A percentile compares a stretch with the other conserved stretches of the same genome.
Evolutionary conservation across 2,329 filamentous ascomycete species (phyloP).

Genomic region (Arthroderma sp.): DNA sequence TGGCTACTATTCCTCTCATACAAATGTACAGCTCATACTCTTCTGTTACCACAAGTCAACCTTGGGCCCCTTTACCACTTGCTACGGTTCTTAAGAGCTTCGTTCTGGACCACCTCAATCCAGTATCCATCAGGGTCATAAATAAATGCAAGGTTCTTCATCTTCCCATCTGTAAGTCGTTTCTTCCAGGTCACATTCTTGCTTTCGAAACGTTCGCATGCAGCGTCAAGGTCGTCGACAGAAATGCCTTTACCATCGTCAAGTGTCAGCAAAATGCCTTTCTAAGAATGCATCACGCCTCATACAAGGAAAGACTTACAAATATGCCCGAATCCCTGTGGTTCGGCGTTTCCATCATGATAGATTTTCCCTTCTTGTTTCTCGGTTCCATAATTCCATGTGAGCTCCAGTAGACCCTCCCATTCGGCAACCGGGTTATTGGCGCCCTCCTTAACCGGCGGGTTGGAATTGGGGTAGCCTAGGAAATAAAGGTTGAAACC

Average conservation of each 20-base stretch:
- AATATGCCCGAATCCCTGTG: constrained; percentile 89
- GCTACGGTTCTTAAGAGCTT: constrained; percentile 27
- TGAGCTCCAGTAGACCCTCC: constrained; percentile 81
- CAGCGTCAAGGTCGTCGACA: constrained; percentile 78
- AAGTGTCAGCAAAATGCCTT: neutral
- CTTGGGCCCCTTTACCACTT: constrained; percentile 21
- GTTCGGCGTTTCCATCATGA: constrained; percentile 81
- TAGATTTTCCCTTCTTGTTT: constrained; percentile 72
- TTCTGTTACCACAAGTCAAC: no score
- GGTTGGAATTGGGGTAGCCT: constrained; percentile 54
- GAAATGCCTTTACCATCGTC: constrained; percentile 44
- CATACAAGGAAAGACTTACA: constrained; percentile 40
- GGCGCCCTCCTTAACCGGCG: constrained; percentile 34
- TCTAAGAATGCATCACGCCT: neutral
- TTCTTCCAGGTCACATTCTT: constrained; percentile 86
- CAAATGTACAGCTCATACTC: no score
- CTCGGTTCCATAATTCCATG: constrained; percentile 66
- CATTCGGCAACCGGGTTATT: constrained; percentile 49
- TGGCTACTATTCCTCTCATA: no score
- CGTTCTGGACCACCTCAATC: constrained; percentile 63
- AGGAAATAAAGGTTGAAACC: constrained; percentile 90
- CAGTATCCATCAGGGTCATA: constrained; percentile 81
- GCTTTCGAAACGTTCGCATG: constrained; percentile 74
- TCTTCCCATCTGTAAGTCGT: constrained; percentile 73
- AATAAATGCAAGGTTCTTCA: constrained; percentile 90